phyloP scores from a whole-genome alignment of 768 basidiomycete species.

The Amanita pseudoporphyria region DNA sequence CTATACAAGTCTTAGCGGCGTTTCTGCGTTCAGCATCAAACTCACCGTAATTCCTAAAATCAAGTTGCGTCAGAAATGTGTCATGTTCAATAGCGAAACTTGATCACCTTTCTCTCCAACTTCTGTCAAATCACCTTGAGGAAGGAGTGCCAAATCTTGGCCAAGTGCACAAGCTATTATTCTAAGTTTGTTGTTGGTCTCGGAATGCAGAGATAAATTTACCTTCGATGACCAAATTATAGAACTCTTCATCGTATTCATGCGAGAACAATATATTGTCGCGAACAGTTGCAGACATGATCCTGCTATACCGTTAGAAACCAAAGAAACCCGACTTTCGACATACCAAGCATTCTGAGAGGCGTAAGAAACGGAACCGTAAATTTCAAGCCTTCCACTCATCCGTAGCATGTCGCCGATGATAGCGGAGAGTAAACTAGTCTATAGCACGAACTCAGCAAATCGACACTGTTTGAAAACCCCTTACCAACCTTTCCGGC shows the following conservation, averaged over 20 bases:
- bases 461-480: not conserved
- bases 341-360: slow-evolving; percentile 79
- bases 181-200: not conserved
- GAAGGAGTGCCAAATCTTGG: slow-evolving; percentile 70
- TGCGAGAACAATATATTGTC: slow-evolving; percentile 93
- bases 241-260: slow-evolving; percentile 78
- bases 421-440: slow-evolving; percentile 68
- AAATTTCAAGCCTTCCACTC: slow-evolving; percentile 63
- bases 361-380: slow-evolving; percentile 72
- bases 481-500: slow-evolving; percentile 62
- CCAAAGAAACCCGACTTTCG: not conserved
- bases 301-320: slow-evolving; percentile 30
- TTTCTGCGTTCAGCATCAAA: slow-evolving; percentile 3
- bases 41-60: slow-evolving; percentile 48
- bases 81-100: slow-evolving; percentile 1
- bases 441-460: slow-evolving; percentile 27
- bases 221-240: slow-evolving; percentile 78
- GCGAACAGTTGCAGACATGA: slow-evolving; percentile 76
- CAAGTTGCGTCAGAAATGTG: not conserved
- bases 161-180: slow-evolving; percentile 70
- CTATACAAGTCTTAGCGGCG: slow-evolving; percentile 21
- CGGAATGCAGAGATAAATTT: not conserved
- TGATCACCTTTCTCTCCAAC: slow-evolving; percentile 76
- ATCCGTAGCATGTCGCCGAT: slow-evolving; percentile 79
- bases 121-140: slow-evolving; percentile 76